phyloP scores from a whole-genome alignment of 176 grass and related monocot genomes.

The Juncus inflexus region DNA sequence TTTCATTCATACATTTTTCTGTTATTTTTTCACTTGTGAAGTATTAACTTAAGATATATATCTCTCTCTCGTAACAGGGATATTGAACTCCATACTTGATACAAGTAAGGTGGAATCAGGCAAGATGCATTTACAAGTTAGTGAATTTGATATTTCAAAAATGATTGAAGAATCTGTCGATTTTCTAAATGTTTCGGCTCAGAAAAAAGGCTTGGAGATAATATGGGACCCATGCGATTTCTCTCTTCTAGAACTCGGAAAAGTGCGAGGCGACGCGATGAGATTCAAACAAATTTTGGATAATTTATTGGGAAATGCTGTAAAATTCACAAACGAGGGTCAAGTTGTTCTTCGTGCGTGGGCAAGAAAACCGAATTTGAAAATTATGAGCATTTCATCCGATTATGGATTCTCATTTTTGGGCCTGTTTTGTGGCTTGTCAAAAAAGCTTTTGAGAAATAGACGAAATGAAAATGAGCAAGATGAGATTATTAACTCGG shows the following conservation, averaged over 20 bases:
- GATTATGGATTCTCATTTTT: slow-evolving; percentile 25
- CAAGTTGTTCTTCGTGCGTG: slow-evolving; percentile 55
- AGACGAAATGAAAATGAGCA: neutral
- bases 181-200: slow-evolving; percentile 42
- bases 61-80: slow-evolving; percentile 33
- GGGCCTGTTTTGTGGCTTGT: slow-evolving; percentile 10
- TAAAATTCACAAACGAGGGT: slow-evolving; percentile 68
- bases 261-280: slow-evolving; percentile 47
- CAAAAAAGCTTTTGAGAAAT: slow-evolving; percentile 5
- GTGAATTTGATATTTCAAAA: slow-evolving; percentile 52
- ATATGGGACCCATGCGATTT: slow-evolving; percentile 85
- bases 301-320: slow-evolving; percentile 74
- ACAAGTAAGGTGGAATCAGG: slow-evolving; percentile 75
- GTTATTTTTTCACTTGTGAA: neutral
- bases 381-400: slow-evolving; percentile 19
- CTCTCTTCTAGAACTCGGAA: slow-evolving; percentile 34
- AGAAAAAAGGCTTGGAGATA: slow-evolving; percentile 51
- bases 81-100: slow-evolving; percentile 75
- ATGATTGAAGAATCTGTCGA: slow-evolving; percentile 72
- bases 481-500: neutral
- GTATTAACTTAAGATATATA: neutral
- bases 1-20: neutral
- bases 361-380: slow-evolving; percentile 43
- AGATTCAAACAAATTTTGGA: slow-evolving; percentile 64
- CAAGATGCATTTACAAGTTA: slow-evolving; percentile 59